These are phyloP conservation scores for Podospora comata DNA, from an alignment of 495 filamentous ascomycete species.

Conservation along the genomic window DNA sequence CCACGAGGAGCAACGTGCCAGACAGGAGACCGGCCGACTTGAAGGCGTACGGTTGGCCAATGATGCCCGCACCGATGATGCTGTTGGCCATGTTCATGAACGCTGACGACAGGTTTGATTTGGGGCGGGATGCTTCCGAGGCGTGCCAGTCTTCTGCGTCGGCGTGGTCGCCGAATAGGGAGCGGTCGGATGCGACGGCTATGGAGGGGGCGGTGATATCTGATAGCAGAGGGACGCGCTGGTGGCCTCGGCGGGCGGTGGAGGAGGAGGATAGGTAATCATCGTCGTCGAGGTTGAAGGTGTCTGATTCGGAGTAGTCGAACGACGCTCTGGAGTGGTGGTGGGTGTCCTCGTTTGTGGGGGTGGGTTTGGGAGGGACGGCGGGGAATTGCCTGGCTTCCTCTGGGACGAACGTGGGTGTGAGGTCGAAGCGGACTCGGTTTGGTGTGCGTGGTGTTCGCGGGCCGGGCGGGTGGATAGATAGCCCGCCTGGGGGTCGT, in stretches of 20 bases:
- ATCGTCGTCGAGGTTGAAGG: conserved; percentile 38
- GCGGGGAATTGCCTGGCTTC: conserved; percentile 17
- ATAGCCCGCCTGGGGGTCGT: background rate
- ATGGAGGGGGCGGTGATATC: conserved; percentile 84
- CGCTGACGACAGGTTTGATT: conserved; percentile 46
- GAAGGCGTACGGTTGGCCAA: conserved; percentile 95
- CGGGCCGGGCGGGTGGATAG: conserved; percentile 26
- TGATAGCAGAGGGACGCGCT: conserved; percentile 71
- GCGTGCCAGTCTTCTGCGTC: conserved; percentile 43
- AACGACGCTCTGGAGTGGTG: conserved; percentile 34
- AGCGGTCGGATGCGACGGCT: conserved; percentile 57
- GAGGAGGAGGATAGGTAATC: conserved; percentile 11
- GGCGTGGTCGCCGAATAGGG: conserved; percentile 40
- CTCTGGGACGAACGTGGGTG: conserved; percentile 41
- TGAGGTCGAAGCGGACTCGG: conserved; percentile 85
- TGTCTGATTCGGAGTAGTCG: conserved; percentile 22
- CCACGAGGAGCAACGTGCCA: conserved; percentile 73
- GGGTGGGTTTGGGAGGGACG: background rate
- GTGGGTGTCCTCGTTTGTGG: conserved; percentile 33
- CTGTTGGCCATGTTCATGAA: conserved; percentile 99
- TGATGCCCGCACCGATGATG: conserved; percentile 97
- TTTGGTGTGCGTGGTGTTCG: conserved; percentile 75
- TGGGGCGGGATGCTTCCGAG: conserved; percentile 46
- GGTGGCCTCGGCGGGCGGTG: conserved; percentile 40
- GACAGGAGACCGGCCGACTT: conserved; percentile 80